Evolutionary conservation across 148 eudicot species (phyloP).

Genomic region (Rhododendron simsii): DNA sequence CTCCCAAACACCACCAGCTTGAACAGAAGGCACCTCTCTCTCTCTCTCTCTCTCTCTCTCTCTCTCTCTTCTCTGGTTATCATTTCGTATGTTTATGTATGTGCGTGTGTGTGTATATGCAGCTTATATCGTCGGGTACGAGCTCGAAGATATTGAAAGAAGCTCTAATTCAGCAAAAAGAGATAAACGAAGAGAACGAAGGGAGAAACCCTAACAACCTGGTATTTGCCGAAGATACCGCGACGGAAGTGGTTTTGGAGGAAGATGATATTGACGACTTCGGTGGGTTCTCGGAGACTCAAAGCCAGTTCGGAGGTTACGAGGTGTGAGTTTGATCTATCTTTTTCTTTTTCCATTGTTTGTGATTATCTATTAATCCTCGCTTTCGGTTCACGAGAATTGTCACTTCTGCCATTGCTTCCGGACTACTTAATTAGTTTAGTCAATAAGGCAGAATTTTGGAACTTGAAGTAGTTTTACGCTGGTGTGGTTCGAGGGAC

Average conservation of each 20-base stretch:
- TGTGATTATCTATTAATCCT: not conserved
- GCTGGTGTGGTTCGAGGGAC: not conserved
- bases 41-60: not conserved
- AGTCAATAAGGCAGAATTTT: not conserved
- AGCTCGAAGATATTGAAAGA: constrained; percentile 77
- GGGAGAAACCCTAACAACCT: constrained; percentile 21
- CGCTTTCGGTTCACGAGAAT: not conserved
- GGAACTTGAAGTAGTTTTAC: not conserved
- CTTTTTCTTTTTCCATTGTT: not conserved
- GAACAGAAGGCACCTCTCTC: constrained; percentile 30
- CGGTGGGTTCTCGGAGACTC: constrained; percentile 50
- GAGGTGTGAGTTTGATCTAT: constrained; percentile 34
- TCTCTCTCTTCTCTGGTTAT: not conserved
- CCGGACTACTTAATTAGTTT: not conserved
- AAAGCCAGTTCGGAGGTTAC: constrained; percentile 43
- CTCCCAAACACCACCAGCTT: constrained; percentile 60
- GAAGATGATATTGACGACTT: constrained; percentile 60
- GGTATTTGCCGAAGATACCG: constrained; percentile 20
- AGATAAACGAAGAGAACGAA: constrained; percentile 60
- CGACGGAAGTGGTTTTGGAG: constrained; percentile 8
- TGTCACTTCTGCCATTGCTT: not conserved
- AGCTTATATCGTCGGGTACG: constrained; percentile 56
- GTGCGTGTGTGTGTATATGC: not conserved
- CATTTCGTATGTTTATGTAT: not conserved
- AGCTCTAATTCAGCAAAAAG: constrained; percentile 78